These are phyloP conservation scores for Pseudocercospora crystallina DNA, from an alignment of 2,329 filamentous ascomycete genomes.

Conservation along the genomic window DNA sequence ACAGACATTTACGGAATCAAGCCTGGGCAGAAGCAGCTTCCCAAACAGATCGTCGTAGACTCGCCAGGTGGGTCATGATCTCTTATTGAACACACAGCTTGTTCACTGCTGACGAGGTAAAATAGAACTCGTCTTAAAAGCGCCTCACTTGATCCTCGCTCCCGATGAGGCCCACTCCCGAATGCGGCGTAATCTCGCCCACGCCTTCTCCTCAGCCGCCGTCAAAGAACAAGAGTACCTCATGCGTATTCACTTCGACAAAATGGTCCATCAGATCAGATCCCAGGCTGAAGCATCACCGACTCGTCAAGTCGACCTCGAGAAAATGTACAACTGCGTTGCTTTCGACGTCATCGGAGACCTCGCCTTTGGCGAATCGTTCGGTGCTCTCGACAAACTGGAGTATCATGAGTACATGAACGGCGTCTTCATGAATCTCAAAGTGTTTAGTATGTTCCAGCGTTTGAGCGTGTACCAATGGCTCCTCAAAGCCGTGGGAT, in stretches of 20 bases:
- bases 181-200: constrained; percentile 12
- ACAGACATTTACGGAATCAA: too few relatives aligned
- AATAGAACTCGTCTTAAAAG: too few relatives aligned
- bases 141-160: too few relatives aligned
- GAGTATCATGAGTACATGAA: not conserved
- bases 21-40: too few relatives aligned
- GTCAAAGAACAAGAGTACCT: constrained; percentile 38
- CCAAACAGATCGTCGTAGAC: too few relatives aligned
- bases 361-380: constrained; percentile 30
- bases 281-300: not conserved
- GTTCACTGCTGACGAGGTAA: too few relatives aligned
- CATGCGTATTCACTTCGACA: constrained; percentile 39
- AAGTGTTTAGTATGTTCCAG: too few relatives aligned
- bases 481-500: too few relatives aligned
- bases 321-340: constrained; percentile 20
- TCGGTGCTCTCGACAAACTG: constrained; percentile 19
- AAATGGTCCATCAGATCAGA: constrained; percentile 33
- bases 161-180: constrained; percentile 6
- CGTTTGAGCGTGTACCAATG: too few relatives aligned
- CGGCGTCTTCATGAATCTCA: not conserved
- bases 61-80: too few relatives aligned
- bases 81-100: too few relatives aligned
- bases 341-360: constrained; percentile 32
- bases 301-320: constrained; percentile 22
- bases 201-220: constrained; percentile 29